These are phyloP conservation scores for Striga asiatica DNA, from an alignment of 257 asterid species.

Conservation along the genomic window DNA sequence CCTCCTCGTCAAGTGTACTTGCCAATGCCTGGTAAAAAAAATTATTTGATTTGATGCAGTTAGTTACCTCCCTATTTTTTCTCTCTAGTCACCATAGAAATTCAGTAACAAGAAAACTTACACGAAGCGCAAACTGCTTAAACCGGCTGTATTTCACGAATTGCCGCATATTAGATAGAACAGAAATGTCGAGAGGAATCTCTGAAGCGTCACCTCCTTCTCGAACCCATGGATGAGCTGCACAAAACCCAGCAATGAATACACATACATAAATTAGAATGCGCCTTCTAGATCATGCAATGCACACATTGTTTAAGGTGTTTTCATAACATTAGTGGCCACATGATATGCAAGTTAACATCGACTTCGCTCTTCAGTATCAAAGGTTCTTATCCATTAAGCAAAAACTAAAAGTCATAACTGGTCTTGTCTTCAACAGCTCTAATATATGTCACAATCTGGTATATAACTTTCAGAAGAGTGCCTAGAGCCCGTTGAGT, in stretches of 20 bases:
- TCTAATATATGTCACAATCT: no score
- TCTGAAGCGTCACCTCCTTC: slow-evolving; percentile 99
- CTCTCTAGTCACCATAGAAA: neutral
- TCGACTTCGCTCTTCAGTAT: neutral
- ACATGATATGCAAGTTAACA: neutral
- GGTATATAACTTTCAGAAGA: no score
- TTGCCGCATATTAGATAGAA: slow-evolving; percentile 81
- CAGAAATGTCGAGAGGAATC: slow-evolving; percentile 93
- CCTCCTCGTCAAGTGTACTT: slow-evolving; percentile 84
- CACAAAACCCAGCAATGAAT: slow-evolving; percentile 8
- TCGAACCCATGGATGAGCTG: slow-evolving; percentile 98
- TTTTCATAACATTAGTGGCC: neutral
- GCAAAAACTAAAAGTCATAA: neutral
- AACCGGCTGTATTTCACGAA: slow-evolving; percentile 84
- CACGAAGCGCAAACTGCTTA: slow-evolving; percentile 97
- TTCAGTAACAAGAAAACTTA: slow-evolving; percentile 21
- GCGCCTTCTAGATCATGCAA: no score
- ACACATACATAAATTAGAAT: neutral
- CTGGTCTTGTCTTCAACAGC: no score
- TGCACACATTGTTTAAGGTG: no score
- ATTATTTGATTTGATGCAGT: neutral
- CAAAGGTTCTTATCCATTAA: neutral
- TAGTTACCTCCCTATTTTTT: neutral
- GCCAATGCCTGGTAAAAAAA: slow-evolving; percentile 67
- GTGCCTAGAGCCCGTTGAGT: no score